A percentile compares a stretch with the other conserved stretches of the same genome.
These are phyloP conservation scores for Cutaneotrichosporon cutaneum DNA, from an alignment of 1,284 basidiomycete species.

Conservation along the genomic window DNA sequence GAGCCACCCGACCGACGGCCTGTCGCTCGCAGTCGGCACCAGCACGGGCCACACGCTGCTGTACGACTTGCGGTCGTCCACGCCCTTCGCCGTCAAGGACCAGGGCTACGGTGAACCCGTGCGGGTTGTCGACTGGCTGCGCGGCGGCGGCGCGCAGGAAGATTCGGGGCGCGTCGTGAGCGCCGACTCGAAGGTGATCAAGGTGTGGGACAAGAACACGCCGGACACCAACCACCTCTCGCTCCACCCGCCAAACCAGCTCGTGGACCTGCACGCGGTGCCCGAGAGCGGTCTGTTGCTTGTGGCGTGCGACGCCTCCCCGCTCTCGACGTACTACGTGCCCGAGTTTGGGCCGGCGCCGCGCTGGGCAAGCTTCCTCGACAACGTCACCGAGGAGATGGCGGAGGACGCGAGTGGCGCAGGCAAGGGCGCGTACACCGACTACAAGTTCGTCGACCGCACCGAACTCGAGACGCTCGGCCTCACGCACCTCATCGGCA, in stretches of 20 bases:
- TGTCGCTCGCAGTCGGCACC: constrained; percentile 91
- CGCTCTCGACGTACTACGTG: constrained; percentile 88
- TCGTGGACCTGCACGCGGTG: constrained; percentile 85
- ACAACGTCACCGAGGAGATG: constrained; percentile 97
- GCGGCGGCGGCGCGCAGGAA: constrained; percentile 84
- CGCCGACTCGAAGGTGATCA: constrained; percentile 91
- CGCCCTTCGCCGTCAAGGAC: constrained; percentile 86
- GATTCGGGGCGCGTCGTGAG: constrained; percentile 71
- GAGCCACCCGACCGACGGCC: constrained; percentile 74
- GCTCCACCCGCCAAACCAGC: constrained; percentile 81
- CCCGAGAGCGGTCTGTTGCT: constrained; percentile 81
- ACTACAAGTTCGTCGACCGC: constrained; percentile 96
- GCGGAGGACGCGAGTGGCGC: constrained; percentile 66
- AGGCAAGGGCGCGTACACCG: constrained; percentile 69
- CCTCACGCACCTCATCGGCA: constrained; percentile 91
- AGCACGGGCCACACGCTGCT: constrained; percentile 90
- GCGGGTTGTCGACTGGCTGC: constrained; percentile 83
- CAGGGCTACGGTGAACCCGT: constrained; percentile 95
- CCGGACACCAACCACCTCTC: constrained; percentile 86
- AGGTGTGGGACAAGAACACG: constrained; percentile 88
- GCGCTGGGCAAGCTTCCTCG: constrained; percentile 94
- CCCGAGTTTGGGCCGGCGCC: constrained; percentile 96
- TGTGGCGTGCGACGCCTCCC: constrained; percentile 87
- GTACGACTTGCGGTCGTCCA: constrained; percentile 86
- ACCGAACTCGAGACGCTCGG: constrained; percentile 80